Evolutionary conservation across 495 filamentous ascomycete genomes (phyloP).

Genomic region (Penicillium desertorum): DNA sequence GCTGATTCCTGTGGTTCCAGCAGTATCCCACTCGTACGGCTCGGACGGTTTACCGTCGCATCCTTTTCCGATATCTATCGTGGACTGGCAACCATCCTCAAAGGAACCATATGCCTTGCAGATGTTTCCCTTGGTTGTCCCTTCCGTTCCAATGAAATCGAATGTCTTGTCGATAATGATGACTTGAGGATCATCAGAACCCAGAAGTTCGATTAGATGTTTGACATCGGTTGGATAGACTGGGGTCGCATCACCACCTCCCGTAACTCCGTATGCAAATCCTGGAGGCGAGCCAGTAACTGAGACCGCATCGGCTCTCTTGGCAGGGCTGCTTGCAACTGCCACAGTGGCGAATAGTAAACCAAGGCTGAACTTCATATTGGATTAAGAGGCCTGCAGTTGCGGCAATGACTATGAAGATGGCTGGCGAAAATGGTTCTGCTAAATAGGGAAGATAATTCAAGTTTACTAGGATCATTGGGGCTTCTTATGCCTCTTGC

Average conservation of each 20-base stretch:
- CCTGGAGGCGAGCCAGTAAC: background rate
- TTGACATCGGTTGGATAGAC: background rate
- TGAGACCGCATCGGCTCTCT: background rate
- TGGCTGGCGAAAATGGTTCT: background rate
- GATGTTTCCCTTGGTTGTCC: constrained; percentile 24
- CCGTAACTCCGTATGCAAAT: background rate
- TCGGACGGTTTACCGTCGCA: constrained; percentile 7
- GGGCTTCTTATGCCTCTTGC: background rate
- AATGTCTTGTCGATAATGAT: constrained; percentile 41
- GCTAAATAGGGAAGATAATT: background rate
- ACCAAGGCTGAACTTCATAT: background rate
- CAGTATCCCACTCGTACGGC: constrained; percentile 19
- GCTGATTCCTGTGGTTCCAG: constrained; percentile 21
- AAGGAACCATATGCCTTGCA: constrained; percentile 9
- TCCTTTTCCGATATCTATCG: constrained; percentile 8
- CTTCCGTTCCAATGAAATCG: constrained; percentile 41
- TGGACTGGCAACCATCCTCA: background rate
- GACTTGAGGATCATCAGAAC: constrained; percentile 37
- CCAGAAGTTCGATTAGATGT: constrained; percentile 10
- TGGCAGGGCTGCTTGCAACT: background rate
- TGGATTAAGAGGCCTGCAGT: background rate
- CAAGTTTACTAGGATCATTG: background rate
- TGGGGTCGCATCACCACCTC: background rate
- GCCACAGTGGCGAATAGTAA: background rate
- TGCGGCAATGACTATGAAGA: background rate